Evolutionary conservation across 169 alveolate genomes (phyloP).

Genomic region (Cryptosporidium parvum): DNA sequence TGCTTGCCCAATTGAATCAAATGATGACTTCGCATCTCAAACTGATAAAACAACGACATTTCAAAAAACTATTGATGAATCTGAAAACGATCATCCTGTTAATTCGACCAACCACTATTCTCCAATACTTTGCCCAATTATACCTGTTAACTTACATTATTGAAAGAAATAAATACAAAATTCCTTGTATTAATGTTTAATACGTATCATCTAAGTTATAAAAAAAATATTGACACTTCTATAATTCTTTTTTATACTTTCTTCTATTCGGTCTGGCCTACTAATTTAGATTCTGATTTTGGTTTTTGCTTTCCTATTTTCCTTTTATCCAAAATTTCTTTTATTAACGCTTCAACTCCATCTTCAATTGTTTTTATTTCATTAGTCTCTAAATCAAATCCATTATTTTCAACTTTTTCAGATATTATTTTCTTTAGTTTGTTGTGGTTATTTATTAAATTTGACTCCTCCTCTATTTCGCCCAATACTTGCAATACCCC

Average conservation of each 20-base stretch:
- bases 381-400: conserved; percentile 5
- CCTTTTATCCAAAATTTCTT: conserved; percentile 57
- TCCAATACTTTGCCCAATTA: conserved; percentile 63
- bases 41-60: conserved; percentile 12
- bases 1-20: not conserved
- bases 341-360: conserved; percentile 42
- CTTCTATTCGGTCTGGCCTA: not conserved
- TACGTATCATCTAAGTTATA: not conserved
- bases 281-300: not conserved
- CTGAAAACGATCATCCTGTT: not conserved
- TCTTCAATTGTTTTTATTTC: conserved; percentile 46
- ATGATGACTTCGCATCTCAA: conserved; percentile 18
- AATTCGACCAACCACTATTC: conserved; percentile 4
- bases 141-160: conserved; percentile 3
- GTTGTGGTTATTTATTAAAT: conserved; percentile 16
- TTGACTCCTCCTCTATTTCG: conserved; percentile 31
- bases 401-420: conserved; percentile 8
- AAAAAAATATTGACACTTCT: too few relatives aligned
- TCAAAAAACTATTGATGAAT: conserved; percentile 13
- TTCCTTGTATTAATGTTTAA: not conserved
- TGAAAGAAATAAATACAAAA: not conserved
- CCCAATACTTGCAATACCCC: conserved; percentile 40
- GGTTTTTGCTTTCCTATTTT: conserved; percentile 10
- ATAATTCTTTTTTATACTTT: not conserved
- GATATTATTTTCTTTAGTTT: conserved; percentile 13